Evolutionary conservation across 768 basidiomycete species (phyloP).

Genomic region (Boletus barrowsii): DNA sequence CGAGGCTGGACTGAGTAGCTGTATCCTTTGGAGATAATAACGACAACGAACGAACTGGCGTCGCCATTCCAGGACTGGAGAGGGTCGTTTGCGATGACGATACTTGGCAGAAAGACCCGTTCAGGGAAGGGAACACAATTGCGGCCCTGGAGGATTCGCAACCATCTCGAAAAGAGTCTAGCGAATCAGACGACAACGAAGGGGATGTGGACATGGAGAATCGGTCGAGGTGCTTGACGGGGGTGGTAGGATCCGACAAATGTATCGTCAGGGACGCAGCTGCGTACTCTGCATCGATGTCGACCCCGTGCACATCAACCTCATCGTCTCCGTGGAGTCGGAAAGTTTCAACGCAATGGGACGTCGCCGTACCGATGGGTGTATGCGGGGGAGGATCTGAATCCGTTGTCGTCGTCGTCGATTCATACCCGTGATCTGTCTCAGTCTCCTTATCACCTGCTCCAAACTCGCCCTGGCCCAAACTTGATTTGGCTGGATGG

Average conservation of each 20-base stretch:
- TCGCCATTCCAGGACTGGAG: neutral
- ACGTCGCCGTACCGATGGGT: constrained; percentile 14
- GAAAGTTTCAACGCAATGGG: constrained; percentile 2
- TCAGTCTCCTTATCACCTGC: constrained; percentile 20
- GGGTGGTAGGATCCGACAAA: constrained; percentile 15
- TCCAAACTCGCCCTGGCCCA: constrained; percentile 3
- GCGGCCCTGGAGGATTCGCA: constrained; percentile 6
- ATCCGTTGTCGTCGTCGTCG: constrained; percentile 26
- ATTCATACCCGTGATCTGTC: constrained; percentile 26
- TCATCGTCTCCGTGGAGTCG: constrained; percentile 18
- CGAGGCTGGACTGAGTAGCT: neutral
- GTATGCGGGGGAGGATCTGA: constrained; percentile 27
- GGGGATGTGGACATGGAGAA: constrained; percentile 8
- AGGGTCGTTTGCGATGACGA: neutral
- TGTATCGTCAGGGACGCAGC: neutral
- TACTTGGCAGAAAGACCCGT: constrained; percentile 21
- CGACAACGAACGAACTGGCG: constrained; percentile 2
- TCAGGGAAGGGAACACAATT: constrained; percentile 26
- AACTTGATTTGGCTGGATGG: constrained; percentile 1
- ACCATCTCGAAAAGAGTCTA: neutral
- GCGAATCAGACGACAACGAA: neutral
- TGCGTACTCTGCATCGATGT: constrained; percentile 1
- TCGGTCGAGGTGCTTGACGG: constrained; percentile 14
- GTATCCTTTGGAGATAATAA: neutral
- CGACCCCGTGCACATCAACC: constrained; percentile 1